Conservation (phyloP, 2,329 filamentous ascomycete genomes). For the Ophiostoma fasciatum region DNA sequence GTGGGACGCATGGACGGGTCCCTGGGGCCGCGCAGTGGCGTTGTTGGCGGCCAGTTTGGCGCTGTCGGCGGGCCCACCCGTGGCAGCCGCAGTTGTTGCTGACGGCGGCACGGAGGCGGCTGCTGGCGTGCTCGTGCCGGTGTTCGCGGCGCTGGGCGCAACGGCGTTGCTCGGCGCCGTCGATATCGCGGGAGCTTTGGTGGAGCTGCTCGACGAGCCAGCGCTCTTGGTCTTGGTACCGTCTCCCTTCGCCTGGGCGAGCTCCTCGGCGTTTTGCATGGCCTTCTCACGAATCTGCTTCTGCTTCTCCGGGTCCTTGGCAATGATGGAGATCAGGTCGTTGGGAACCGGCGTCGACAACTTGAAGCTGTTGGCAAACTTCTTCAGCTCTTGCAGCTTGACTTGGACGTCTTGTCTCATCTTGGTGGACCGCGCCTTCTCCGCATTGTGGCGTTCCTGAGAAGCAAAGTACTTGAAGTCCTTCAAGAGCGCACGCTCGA, state of each 20-base stretch:
- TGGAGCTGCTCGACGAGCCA: background rate
- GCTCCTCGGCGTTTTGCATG: slow-evolving; percentile 55
- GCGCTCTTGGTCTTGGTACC: slow-evolving; percentile 35
- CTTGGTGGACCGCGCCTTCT: slow-evolving; percentile 42
- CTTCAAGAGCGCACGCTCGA: slow-evolving; percentile 45
- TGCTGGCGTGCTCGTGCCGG: slow-evolving; percentile 2
- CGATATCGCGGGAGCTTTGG: background rate
- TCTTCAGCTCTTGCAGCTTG: slow-evolving; percentile 87
- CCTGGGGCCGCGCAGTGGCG: slow-evolving; percentile 1
- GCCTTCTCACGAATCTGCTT: slow-evolving; percentile 84
- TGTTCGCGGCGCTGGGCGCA: slow-evolving; percentile 1
- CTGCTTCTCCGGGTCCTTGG: slow-evolving; percentile 92
- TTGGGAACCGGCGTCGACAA: slow-evolving; percentile 81
- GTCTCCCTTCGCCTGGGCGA: slow-evolving; percentile 30
- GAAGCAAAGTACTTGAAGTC: slow-evolving; percentile 51
- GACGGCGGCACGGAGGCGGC: background rate
- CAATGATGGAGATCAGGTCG: slow-evolving; percentile 86
- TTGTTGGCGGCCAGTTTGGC: slow-evolving; percentile 1
- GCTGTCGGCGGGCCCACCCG: slow-evolving; percentile 11
- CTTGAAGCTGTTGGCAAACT: slow-evolving; percentile 90
- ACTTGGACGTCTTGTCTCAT: slow-evolving; percentile 69
- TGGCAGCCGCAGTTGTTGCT: background rate
- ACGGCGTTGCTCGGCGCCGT: no score
- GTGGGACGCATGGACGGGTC: slow-evolving; percentile 10
- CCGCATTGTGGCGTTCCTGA: slow-evolving; percentile 38